Conservation (phyloP, 2,329 filamentous ascomycete species). For the Arthroderma sp. region DNA sequence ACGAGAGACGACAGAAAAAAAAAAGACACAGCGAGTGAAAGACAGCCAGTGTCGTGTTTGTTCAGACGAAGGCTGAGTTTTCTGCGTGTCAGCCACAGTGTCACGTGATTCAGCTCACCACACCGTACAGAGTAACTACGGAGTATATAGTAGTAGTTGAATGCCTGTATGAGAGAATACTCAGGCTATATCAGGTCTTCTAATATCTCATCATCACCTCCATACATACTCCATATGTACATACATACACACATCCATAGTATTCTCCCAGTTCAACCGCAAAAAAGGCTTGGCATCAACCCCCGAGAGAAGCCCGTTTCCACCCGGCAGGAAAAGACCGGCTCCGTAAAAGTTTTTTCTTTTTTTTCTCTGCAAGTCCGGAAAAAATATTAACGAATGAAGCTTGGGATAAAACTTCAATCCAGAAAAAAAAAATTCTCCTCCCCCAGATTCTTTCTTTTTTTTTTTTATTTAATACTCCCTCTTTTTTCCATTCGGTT, state of each 20-base stretch:
- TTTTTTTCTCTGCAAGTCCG: conserved; percentile 15
- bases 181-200: not conserved
- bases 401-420: not conserved
- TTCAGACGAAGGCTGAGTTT: too few species aligned
- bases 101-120: too few species aligned
- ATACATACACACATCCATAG: too few species aligned
- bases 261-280: too few species aligned
- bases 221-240: not conserved
- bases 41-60: too few species aligned
- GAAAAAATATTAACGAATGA: not conserved
- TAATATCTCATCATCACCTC: not conserved
- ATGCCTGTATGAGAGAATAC: too few species aligned
- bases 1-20: too few species aligned
- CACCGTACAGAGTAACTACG: too few species aligned
- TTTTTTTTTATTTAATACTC: conserved; percentile 5
- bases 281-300: too few species aligned
- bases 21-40: too few species aligned
- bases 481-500: conserved; percentile 8
- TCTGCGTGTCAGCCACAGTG: too few species aligned
- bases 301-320: conserved; percentile 13
- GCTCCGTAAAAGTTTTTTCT: conserved; percentile 31
- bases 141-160: too few species aligned
- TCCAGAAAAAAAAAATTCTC: conserved; percentile 2
- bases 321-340: conserved; percentile 27
- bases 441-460: conserved; percentile 4